Base-by-base conservation (phyloP, 163 green algal genomes). In the Chlorella variabilis region DNA sequence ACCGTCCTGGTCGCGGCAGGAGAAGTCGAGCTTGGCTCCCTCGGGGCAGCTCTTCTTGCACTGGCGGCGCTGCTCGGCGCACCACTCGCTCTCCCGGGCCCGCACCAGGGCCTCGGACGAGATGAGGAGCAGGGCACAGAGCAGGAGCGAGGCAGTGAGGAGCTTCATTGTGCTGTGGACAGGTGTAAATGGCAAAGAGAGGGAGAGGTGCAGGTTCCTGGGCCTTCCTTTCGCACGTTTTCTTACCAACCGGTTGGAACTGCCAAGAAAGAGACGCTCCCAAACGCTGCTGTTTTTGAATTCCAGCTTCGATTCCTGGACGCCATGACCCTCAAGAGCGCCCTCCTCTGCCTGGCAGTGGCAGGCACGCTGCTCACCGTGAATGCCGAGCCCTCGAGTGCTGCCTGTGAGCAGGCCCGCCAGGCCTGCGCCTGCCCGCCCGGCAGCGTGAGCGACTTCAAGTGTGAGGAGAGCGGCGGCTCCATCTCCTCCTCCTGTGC, bases 1-100 rank as follows among this genome's bases (percentile, higher is more conserved):
- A 80, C 73, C 73, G 20, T 70, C 73, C 3, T 9, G 3, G n/a
- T 80, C 73, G 27, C 59, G 9, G 73, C 73, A 80, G 27, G 70
- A 27, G 65, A 80, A 80, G 23, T 80, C 25, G 20, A 70, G n/a
- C 0, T 45, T 29, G 39, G 36, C 39, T 9, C 18, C 59, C 4
- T 39, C 21, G 27, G 73, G 56, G 73, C 73, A 80, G 25, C 56
- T 29, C 38, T 38, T n/a, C 38, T 25, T n/a, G 38, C 73, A 80
- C 17, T 39, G 20, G 3, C 39, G 20, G 27, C 73, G 59, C 56
- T 69, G 56, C 25, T 70, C 39, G 15, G 31, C 18, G 73, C 73
- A 80, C 73, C 73, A 68, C 25, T 45, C 41, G 36, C 54, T 61
- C 56, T 80, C 73, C 6, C 38, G 18, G 33, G 17, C 73, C 20